Evolutionary conservation across 441 rosid species (phyloP), one percentile per base, ranked within the genome.

Genomic region (Dalechampia spathulata): DNA sequence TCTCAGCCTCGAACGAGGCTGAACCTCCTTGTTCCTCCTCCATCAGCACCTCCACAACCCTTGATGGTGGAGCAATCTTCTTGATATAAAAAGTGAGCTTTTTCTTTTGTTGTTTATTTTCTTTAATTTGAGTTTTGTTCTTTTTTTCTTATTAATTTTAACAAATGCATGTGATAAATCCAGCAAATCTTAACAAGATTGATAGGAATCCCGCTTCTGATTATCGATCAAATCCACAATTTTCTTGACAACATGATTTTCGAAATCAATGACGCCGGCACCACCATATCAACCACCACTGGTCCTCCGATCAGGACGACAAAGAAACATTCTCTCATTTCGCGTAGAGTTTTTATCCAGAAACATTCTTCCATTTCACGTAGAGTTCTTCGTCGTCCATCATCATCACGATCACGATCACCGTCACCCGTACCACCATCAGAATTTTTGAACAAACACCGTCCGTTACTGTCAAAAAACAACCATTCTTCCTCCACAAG

Each of bases 381-480:
- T n/a, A n/a, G n/a, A n/a, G n/a, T n/a, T n/a, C n/a, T n/a, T n/a
- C n/a, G n/a, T n/a, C n/a, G n/a, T n/a, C n/a, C 43, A 3, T 14
- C 56, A n/a, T 57, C 54, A 11, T 32, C 67, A 0, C 37, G 57
- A 14, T 26, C 55, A 0, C 23, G 65, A 4, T 47, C 57, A 2
- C 25, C 62, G 0, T 0, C 2, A 3, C 28, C 61, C 15, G 20
- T 26, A 12, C 51, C n/a, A n/a, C n/a, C n/a, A n/a, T n/a, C n/a
- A n/a, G n/a, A n/a, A n/a, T n/a, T n/a, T n/a, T n/a, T n/a, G n/a
- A n/a, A 25, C 34, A 42, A 60, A 23, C 50, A 30, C 15, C 64
- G 41, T 1, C 69, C 66, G 2, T 57, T 67, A 11, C 43, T 30
- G 8, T 27, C 2, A 3, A 43, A 42, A 17, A 49, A 58, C 14